These are phyloP conservation scores for Lachancea mirantina DNA, from an alignment of 805 yeast genomes.

Conservation along the genomic window DNA sequence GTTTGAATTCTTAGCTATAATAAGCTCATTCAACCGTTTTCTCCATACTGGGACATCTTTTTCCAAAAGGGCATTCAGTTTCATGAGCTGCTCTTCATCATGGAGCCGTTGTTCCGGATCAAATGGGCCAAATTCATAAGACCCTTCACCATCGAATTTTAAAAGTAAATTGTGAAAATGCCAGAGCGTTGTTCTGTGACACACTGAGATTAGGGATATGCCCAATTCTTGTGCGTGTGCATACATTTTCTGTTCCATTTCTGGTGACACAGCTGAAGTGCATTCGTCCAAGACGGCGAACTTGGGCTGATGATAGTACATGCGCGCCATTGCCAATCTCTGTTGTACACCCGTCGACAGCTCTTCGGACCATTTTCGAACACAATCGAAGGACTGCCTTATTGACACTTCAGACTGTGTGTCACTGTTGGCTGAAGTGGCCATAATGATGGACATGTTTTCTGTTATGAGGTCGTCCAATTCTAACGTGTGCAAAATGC, in stretches of 20 bases:
- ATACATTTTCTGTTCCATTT: conserved; percentile 86
- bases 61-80: conserved; percentile 54
- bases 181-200: conserved; percentile 90
- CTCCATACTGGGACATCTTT: conserved; percentile 63
- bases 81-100: conserved; percentile 71
- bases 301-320: conserved; percentile 84
- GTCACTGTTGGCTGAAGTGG: conserved; percentile 12
- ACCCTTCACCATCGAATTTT: conserved; percentile 82
- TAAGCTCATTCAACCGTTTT: conserved; percentile 59
- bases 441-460: conserved; percentile 33
- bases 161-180: conserved; percentile 77
- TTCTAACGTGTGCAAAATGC: conserved; percentile 50
- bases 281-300: conserved; percentile 96
- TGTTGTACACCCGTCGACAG: conserved; percentile 89
- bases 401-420: conserved; percentile 26
- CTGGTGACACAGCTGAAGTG: conserved; percentile 87
- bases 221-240: conserved; percentile 70
- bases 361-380: conserved; percentile 82
- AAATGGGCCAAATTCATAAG: conserved; percentile 52
- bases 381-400: conserved; percentile 55
- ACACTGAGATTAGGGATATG: conserved; percentile 80
- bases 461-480: conserved; percentile 50
- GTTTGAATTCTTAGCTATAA: conserved; percentile 40
- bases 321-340: conserved; percentile 84
- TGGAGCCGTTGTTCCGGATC: conserved; percentile 67